Evolutionary conservation across 306 rosid genomes (phyloP), one percentile per base, ranked within the genome.

Genomic region (Morella rubra): DNA sequence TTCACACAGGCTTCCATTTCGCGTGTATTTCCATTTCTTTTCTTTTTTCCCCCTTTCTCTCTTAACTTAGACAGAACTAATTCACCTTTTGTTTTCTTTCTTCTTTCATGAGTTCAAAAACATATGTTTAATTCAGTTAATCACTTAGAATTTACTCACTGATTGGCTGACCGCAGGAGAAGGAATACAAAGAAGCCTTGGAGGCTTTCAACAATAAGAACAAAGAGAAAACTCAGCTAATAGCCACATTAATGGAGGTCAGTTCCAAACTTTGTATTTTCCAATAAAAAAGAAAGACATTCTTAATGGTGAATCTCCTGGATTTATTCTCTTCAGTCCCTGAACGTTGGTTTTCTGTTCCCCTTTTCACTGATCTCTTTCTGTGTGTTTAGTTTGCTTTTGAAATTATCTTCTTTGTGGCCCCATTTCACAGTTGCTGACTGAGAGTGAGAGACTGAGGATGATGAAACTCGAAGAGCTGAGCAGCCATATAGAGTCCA

Each of bases 401-500:
- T 14, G 13, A 2, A 27, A 8, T 56, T 32, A 6, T 40, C 55
- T 45, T 78, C 5, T 69, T 71, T 80, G 27, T 44, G 50, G 76
- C 76, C 61, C 77, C 71, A 47, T 81, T 62, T 64, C 72, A 32
- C 84, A 95, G 97, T 76, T 92, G 76, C 71, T 92, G 84, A 73
- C 84, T 6, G 96, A 90, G 87, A 92, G 97, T 85, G 99, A 95
- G 79, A 84, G 79, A 79, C 58, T 80, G 84, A 90, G 97, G 86
- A 84, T 87, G 93, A 86, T 83, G 76, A 92, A 92, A 84, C 84
- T 95, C 55, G 96, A 90, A 85, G 96, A 92, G 86, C 88, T 92
- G 64, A 86, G 87, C 87, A 92, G 85, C 86, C 87, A 59, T 56
- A 68, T 88, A 45, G 90, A 89, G 81, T 73, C 85, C 54, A 27